Evolutionary conservation across 1,284 basidiomycete genomes (phyloP), one percentile per base, ranked within the genome.

Genomic region (Cutaneotrichosporon sp.): DNA sequence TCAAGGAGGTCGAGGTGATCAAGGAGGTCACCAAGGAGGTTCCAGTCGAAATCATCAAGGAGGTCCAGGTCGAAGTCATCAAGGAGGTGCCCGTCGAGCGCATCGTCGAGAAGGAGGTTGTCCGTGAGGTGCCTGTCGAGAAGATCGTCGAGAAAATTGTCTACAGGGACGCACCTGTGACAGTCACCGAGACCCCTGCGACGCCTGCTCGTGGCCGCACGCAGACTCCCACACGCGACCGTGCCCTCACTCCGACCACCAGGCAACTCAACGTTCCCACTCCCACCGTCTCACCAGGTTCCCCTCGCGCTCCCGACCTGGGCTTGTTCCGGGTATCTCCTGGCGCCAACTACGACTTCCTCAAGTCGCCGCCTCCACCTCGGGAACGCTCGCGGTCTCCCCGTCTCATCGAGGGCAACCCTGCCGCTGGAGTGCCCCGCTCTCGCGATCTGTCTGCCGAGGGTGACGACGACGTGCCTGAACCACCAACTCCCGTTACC

Each of bases 301-400:
- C 57, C 4, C 46, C 55, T n/a, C 64, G 60, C 64, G 56, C 46
- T 61, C 67, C 76, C 34, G 79, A 81, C 60, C 63, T 79, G 16
- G 74, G 76, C 49, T 66, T 82, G 50, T 80, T 78, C 78, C 72
- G 76, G 26, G 75, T 79, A 40, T 63, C 67, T 5, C 65, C 76
- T 13, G 78, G 77, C 18, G 63, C 72, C 56, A 79, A 76, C 67
- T 78, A 79, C 70, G 80, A 81, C 59, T 81, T 81, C 78, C 75
- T 81, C 63, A 80, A 79, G 66, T 74, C 75, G 16, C 79, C 79
- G 32, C 77, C 76, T 1, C 69, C 75, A 26, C 65, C 57, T 22
- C 57, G 60, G 56, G 32, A 58, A 52, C 31, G 60, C 26, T 53
- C 61, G 51, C 40, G 42, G 16, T 62, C 66, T 38, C 59, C 59